Evolutionary conservation across 106 monocot species (phyloP).

Genomic region (Narthecium ossifragum): DNA sequence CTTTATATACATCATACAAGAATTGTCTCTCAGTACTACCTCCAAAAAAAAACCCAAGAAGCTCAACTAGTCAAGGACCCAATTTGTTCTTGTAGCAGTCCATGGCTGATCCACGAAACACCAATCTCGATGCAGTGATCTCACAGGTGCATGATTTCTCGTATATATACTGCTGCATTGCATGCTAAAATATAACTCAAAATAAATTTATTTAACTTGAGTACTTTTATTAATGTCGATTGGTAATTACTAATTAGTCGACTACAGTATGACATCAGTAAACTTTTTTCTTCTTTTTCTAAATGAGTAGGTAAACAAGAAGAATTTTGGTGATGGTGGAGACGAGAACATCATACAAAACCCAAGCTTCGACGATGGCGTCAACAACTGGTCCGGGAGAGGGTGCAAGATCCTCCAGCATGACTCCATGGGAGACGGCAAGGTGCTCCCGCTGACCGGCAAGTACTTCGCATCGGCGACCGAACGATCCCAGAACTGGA

Average conservation of each 20-base stretch:
- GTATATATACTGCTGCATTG: not conserved
- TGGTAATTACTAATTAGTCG: not conserved
- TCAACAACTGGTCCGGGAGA: slow-evolving; percentile 64
- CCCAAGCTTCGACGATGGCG: slow-evolving; percentile 61
- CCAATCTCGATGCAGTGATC: not conserved
- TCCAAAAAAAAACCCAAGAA: no score
- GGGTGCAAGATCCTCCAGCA: slow-evolving; percentile 66
- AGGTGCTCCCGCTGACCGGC: slow-evolving; percentile 40
- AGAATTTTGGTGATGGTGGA: slow-evolving; percentile 6
- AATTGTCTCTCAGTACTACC: slow-evolving; percentile 1
- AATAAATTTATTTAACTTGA: not conserved
- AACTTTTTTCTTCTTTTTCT: not conserved
- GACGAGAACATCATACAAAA: slow-evolving; percentile 65
- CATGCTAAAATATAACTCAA: not conserved
- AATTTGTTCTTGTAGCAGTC: not conserved
- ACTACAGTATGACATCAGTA: not conserved
- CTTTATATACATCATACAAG: not conserved
- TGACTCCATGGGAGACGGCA: slow-evolving; percentile 49
- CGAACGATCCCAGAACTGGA: slow-evolving; percentile 45
- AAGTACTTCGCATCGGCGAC: slow-evolving; percentile 59
- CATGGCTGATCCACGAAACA: slow-evolving; percentile 18
- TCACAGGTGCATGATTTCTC: not conserved
- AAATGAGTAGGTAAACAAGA: not conserved
- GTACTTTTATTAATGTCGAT: not conserved
- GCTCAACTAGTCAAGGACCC: not conserved